phyloP scores from a whole-genome alignment of 176 grass and related monocot genomes.

The Carex pumila region DNA sequence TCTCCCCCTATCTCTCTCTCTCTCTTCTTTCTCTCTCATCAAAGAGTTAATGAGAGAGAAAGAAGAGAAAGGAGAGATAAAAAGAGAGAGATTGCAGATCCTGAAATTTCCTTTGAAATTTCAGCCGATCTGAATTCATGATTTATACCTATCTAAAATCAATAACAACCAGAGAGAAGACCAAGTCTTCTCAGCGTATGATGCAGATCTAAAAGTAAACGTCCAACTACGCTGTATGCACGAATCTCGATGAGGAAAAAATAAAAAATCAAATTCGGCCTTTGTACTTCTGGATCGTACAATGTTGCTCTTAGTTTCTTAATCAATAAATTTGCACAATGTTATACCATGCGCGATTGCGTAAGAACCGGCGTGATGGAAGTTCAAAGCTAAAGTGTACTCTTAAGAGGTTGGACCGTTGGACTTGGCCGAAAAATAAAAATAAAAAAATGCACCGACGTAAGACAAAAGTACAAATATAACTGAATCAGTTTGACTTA shows the following conservation, averaged over 20 bases:
- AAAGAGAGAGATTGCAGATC: too few species aligned
- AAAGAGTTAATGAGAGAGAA: too few species aligned
- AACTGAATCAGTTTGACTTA: constrained; percentile 1
- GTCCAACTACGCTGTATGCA: not conserved
- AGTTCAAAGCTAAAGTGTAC: not conserved
- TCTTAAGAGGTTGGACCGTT: not conserved
- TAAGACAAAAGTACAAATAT: not conserved
- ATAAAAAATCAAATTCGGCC: not conserved
- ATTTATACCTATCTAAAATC: too few species aligned
- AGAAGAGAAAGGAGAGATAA: too few species aligned
- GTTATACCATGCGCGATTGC: not conserved
- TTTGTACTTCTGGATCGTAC: not conserved
- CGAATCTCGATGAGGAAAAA: not conserved
- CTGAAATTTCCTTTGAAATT: too few species aligned
- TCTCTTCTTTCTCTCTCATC: too few species aligned
- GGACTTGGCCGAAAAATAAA: not conserved
- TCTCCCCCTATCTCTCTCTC: too few species aligned
- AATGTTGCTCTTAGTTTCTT: not conserved
- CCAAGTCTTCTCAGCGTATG: not conserved
- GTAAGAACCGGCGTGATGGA: not conserved
- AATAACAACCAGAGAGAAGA: too few species aligned
- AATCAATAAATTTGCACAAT: not conserved
- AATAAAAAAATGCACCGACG: not conserved
- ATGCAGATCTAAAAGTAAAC: not conserved
- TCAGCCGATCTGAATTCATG: too few species aligned